Percentiles rank a stretch among this genome's conserved stretches.
Conservation (phyloP, 1,284 basidiomycete genomes). For the Blastosporella zonata region DNA sequence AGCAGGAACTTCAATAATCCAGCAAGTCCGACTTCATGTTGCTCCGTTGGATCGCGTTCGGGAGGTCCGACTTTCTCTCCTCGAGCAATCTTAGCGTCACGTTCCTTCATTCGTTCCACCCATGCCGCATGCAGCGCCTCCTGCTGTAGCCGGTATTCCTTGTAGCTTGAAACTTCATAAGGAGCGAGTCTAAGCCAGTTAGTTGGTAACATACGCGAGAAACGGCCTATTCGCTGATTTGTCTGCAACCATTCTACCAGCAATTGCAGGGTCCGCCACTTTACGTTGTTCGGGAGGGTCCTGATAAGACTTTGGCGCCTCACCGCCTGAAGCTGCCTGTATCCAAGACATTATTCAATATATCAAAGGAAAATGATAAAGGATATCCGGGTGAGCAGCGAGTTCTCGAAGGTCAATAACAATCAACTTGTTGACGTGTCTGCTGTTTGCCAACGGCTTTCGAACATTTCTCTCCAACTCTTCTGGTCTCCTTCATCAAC, state of each 20-base stretch:
- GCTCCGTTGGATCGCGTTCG: conserved; percentile 67
- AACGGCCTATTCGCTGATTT: conserved; percentile 82
- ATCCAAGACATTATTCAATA: conserved; percentile 51
- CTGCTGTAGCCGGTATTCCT: conserved; percentile 62
- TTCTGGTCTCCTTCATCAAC: too few species aligned
- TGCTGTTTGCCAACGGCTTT: too few species aligned
- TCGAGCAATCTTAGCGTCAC: conserved; percentile 67
- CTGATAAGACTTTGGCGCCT: conserved; percentile 15
- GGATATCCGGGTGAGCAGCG: neutral
- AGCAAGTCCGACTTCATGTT: conserved; percentile 59
- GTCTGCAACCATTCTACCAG: conserved; percentile 52
- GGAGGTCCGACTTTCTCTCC: conserved; percentile 72
- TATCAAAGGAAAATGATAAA: too few species aligned
- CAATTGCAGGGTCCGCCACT: conserved; percentile 20
- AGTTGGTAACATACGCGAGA: conserved; percentile 56
- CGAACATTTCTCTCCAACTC: too few species aligned
- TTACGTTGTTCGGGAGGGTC: conserved; percentile 15
- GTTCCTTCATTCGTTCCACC: conserved; percentile 66
- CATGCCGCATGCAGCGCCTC: conserved; percentile 62
- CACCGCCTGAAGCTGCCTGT: conserved; percentile 41
- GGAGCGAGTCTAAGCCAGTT: conserved; percentile 4
- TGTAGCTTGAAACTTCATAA: conserved; percentile 47
- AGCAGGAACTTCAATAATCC: conserved; percentile 70
- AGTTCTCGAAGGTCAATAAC: neutral
- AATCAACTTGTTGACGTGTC: neutral